Evolutionary conservation across 192 early-diverging fungal genomes (phyloP).

Genomic region (Coemansia sp.): DNA sequence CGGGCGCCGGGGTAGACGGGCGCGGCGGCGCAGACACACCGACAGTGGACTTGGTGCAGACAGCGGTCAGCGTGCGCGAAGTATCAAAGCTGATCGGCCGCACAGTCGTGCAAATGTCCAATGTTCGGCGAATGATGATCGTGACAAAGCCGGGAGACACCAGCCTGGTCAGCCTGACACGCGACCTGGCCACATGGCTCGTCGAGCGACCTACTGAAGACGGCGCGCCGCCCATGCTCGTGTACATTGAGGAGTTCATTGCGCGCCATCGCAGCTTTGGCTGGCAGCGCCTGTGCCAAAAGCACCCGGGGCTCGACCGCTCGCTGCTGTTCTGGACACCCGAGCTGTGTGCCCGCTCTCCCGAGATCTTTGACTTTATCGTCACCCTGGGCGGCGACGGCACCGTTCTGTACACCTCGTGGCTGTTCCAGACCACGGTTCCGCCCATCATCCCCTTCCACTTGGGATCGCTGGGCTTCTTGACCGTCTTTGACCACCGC

Average conservation of each 20-base stretch:
- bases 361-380: constrained; percentile 79
- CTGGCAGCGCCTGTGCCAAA: constrained; percentile 43
- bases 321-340: constrained; percentile 69
- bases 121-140: constrained; percentile 58
- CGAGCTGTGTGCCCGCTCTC: constrained; percentile 59
- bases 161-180: constrained; percentile 59
- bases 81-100: constrained; percentile 66
- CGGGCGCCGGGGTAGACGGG: constrained; percentile 21
- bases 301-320: constrained; percentile 36
- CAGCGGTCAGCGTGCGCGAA: constrained; percentile 62
- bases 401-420: constrained; percentile 88
- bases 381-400: constrained; percentile 96
- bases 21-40: constrained; percentile 39
- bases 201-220: constrained; percentile 26
- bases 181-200: constrained; percentile 64
- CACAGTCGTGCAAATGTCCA: constrained; percentile 44
- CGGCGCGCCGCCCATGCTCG: constrained; percentile 13
- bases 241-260: constrained; percentile 62
- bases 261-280: constrained; percentile 55
- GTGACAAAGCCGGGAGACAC: constrained; percentile 71
- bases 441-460: constrained; percentile 94
- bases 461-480: constrained; percentile 89
- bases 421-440: constrained; percentile 79
- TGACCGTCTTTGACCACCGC: constrained; percentile 80
- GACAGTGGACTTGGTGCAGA: constrained; percentile 55